Evolutionary conservation across 257 asterid genomes (phyloP).

Genomic region (Penstemon newberryi): DNA sequence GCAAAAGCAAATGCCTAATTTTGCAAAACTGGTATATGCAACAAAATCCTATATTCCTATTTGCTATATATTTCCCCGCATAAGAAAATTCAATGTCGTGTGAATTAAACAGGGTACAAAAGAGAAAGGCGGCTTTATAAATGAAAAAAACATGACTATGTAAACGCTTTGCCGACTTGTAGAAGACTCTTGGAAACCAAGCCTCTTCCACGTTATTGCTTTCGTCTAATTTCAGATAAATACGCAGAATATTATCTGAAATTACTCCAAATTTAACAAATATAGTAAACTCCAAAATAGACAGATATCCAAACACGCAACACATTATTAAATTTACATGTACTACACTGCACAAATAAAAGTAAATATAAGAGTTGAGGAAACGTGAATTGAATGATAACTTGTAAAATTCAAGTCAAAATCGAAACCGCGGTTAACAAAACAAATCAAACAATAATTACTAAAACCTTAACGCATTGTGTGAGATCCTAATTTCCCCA

Average conservation of each 20-base stretch:
- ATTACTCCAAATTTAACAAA: conserved; percentile 21
- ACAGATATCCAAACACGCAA: conserved; percentile 33
- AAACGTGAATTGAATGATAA: conserved; percentile 31
- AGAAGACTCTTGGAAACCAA: neutral
- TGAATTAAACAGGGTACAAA: conserved; percentile 13
- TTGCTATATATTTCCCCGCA: conserved; percentile 7
- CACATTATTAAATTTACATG: neutral
- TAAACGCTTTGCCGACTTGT: conserved; percentile 38
- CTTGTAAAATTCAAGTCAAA: conserved; percentile 27
- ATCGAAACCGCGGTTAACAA: neutral
- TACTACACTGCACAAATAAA: no score
- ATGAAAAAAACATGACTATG: conserved; percentile 7
- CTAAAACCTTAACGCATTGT: no score
- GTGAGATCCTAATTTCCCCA: neutral
- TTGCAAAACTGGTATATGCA: neutral
- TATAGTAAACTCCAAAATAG: conserved; percentile 29
- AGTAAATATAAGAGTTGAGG: neutral
- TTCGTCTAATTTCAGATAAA: conserved; percentile 8
- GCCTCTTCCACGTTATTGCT: no score
- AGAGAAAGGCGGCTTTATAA: conserved; percentile 23
- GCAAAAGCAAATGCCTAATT: neutral
- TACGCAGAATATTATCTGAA: conserved; percentile 19
- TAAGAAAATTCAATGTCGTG: conserved; percentile 34
- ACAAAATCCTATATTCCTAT: neutral
- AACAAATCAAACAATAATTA: no score